Evolutionary conservation across 345 rosid genomes (phyloP).

Genomic region (Citrus australasica): DNA sequence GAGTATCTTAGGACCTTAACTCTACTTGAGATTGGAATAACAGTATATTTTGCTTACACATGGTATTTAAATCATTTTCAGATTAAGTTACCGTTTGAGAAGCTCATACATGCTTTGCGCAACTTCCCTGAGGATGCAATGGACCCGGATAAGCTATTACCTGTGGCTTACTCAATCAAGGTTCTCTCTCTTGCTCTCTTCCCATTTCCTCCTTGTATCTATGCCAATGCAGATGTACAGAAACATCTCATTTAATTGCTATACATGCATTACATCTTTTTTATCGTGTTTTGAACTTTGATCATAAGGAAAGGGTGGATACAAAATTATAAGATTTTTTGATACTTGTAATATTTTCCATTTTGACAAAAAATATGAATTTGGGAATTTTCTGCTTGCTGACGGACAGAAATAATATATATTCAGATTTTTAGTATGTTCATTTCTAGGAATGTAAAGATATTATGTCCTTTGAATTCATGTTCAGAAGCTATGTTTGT

Average conservation of each 20-base stretch:
- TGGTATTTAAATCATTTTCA: slow-evolving; percentile 15
- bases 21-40: background rate
- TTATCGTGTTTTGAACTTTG: background rate
- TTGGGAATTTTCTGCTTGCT: background rate
- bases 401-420: background rate
- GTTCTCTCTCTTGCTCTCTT: slow-evolving; percentile 33
- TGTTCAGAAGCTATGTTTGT: background rate
- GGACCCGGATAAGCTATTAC: slow-evolving; percentile 86
- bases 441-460: background rate
- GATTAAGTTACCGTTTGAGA: slow-evolving; percentile 86
- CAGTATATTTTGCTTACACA: background rate
- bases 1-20: slow-evolving; percentile 14
- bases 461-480: background rate
- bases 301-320: background rate
- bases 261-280: background rate
- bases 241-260: background rate
- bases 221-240: background rate
- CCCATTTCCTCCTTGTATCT: background rate
- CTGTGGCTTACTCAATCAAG: slow-evolving; percentile 91
- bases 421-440: background rate
- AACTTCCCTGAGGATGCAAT: slow-evolving; percentile 90
- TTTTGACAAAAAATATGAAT: background rate
- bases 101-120: slow-evolving; percentile 84
- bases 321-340: background rate
- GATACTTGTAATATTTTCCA: background rate